phyloP scores from a whole-genome alignment of 306 rosid species.

The Castanea sativa region DNA sequence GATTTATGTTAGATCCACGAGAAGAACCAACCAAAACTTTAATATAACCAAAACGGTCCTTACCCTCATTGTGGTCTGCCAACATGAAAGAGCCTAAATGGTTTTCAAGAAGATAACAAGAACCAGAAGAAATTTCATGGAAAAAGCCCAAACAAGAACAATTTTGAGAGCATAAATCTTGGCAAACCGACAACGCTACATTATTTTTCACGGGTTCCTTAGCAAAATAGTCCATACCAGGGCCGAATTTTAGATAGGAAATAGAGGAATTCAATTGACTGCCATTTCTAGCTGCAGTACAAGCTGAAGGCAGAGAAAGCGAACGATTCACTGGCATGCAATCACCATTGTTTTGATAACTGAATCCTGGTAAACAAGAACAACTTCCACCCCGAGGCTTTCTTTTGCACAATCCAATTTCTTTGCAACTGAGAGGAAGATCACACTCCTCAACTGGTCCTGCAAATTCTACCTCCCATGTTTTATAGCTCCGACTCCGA shows the following conservation, averaged over 20 bases:
- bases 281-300: conserved; percentile 11
- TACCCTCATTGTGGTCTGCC: conserved; percentile 5
- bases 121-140: conserved; percentile 48
- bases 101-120: conserved; percentile 60
- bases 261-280: conserved; percentile 43
- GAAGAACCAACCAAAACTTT: conserved; percentile 34
- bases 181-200: conserved; percentile 50
- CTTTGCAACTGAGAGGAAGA: conserved; percentile 65
- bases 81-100: conserved; percentile 59
- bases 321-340: conserved; percentile 62
- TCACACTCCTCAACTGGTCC: conserved; percentile 59
- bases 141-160: conserved; percentile 82
- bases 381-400: conserved; percentile 40
- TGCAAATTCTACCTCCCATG: conserved; percentile 47
- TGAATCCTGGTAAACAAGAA: conserved; percentile 68
- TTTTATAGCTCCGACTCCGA: conserved; percentile 5
- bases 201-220: conserved; percentile 37
- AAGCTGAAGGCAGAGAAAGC: conserved; percentile 47
- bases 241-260: conserved; percentile 57
- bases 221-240: conserved; percentile 51
- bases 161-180: conserved; percentile 52
- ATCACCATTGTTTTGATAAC: conserved; percentile 30
- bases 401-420: conserved; percentile 53
- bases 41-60: conserved; percentile 48
- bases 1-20: background rate